Evolutionary conservation across 2,329 filamentous ascomycete genomes (phyloP).

Genomic region (Scopulariopsis brevicaulis): DNA sequence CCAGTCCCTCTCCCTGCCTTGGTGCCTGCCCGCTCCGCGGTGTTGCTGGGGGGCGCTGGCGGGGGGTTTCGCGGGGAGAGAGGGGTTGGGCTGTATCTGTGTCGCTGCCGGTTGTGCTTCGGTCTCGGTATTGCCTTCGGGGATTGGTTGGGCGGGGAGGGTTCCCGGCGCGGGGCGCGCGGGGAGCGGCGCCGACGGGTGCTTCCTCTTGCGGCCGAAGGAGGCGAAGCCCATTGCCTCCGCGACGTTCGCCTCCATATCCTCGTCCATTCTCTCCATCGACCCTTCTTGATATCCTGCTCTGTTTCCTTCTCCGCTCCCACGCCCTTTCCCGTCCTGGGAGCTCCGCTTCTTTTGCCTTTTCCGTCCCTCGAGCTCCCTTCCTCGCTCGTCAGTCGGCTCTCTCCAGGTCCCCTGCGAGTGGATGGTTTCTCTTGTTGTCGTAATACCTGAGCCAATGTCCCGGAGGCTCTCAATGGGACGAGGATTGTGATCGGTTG

Average conservation of each 20-base stretch:
- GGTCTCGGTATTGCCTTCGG: not conserved
- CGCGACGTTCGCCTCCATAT: slow-evolving; percentile 41
- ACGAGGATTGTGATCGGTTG: no score
- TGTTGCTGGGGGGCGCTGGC: not conserved
- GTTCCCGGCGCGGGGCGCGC: slow-evolving; percentile 18
- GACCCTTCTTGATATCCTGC: not conserved
- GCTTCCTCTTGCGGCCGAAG: slow-evolving; percentile 47
- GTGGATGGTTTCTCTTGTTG: no score
- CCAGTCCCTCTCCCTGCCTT: slow-evolving; percentile 28
- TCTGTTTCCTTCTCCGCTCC: not conserved
- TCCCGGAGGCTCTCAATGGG: no score
- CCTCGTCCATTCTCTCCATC: not conserved
- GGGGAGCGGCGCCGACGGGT: slow-evolving; percentile 36
- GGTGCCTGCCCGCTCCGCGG: slow-evolving; percentile 18
- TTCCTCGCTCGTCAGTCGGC: not conserved
- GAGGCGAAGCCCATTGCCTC: slow-evolving; percentile 62
- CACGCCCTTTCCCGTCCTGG: not conserved
- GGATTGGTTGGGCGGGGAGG: slow-evolving; percentile 8
- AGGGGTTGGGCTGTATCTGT: not conserved
- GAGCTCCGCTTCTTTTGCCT: not conserved
- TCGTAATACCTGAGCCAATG: no score
- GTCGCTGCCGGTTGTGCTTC: no score
- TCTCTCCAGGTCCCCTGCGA: not conserved
- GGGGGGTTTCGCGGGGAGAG: not conserved
- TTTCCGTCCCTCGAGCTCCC: not conserved